These are phyloP conservation scores for Saccharomycopsis amapae DNA, from an alignment of 805 yeast genomes.

Conservation along the genomic window DNA sequence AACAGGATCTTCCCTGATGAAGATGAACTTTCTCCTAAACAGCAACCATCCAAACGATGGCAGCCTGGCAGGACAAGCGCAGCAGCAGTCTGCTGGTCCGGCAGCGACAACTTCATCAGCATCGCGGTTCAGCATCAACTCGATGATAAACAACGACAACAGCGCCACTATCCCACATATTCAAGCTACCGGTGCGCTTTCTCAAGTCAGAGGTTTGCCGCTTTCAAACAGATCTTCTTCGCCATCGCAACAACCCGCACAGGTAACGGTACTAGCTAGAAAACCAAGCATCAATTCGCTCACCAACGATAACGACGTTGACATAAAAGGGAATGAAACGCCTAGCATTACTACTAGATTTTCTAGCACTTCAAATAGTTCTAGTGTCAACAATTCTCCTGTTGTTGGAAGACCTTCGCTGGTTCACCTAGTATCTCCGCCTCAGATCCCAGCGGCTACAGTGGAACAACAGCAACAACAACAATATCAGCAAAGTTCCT, in stretches of 20 bases:
- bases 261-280: background rate
- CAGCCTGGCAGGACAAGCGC: too few relatives aligned
- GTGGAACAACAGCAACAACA: background rate
- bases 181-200: too few relatives aligned
- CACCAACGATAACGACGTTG: conserved; percentile 42
- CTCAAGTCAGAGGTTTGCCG: too few relatives aligned
- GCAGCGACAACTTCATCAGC: background rate
- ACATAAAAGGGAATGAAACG: conserved; percentile 35
- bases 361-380: conserved; percentile 2
- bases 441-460: background rate
- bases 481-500: background rate
- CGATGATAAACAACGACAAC: background rate
- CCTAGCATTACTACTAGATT: conserved; percentile 29
- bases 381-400: conserved; percentile 9
- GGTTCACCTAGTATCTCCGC: background rate
- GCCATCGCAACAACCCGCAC: background rate
- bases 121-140: too few relatives aligned
- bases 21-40: too few relatives aligned
- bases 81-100: background rate
- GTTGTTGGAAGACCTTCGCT: conserved; percentile 4
- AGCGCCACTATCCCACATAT: too few relatives aligned
- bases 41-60: too few relatives aligned
- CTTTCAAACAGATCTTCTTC: too few relatives aligned
- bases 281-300: conserved; percentile 22
- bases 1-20: too few relatives aligned